A percentile compares a stretch with the other conserved stretches of the same genome.
These are phyloP conservation scores for Fusarium udum DNA, from an alignment of 2,329 filamentous ascomycete species.

Conservation along the genomic window DNA sequence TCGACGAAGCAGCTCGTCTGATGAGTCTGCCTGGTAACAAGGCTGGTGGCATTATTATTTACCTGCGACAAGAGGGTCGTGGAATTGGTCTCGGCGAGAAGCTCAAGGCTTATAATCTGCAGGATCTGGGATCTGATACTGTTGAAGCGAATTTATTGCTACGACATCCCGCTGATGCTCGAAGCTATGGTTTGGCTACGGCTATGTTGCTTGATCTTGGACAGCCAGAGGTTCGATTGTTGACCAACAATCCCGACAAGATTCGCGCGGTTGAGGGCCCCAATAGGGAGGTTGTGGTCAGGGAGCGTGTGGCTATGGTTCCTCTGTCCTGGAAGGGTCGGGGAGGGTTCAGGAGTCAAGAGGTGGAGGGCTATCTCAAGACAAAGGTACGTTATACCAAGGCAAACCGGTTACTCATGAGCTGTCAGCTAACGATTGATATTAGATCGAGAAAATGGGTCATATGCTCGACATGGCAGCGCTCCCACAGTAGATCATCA, in stretches of 20 bases:
- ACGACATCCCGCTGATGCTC: constrained; percentile 90
- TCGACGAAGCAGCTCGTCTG: constrained; percentile 92
- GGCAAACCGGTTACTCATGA: rapidly evolving
- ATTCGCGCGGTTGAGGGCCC: constrained; percentile 93
- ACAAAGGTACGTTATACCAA: constrained; percentile 76
- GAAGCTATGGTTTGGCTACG: constrained; percentile 95
- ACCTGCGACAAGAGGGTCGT: constrained; percentile 93
- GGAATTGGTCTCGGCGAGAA: constrained; percentile 96
- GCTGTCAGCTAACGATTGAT: constrained; percentile 29
- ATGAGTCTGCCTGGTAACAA: constrained; percentile 78
- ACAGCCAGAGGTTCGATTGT: constrained; percentile 77
- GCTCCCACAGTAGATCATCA: constrained; percentile 18
- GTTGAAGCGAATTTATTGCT: constrained; percentile 94
- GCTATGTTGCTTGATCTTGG: constrained; percentile 92
- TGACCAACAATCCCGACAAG: constrained; percentile 99
- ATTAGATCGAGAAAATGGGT: constrained; percentile 86
- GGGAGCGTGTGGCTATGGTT: constrained; percentile 93
- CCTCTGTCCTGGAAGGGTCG: constrained; percentile 90
- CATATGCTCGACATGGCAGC: constrained; percentile 73
- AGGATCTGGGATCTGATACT: constrained; percentile 96
- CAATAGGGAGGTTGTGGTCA: constrained; percentile 85
- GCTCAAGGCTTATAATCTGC: constrained; percentile 96
- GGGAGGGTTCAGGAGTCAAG: constrained; percentile 83
- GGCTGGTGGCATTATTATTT: constrained; percentile 90
- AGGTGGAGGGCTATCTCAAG: constrained; percentile 92